A percentile compares a stretch with the other conserved stretches of the same genome.
phyloP scores from a whole-genome alignment of 139 green algal species.

The Micractinium conductrix region DNA sequence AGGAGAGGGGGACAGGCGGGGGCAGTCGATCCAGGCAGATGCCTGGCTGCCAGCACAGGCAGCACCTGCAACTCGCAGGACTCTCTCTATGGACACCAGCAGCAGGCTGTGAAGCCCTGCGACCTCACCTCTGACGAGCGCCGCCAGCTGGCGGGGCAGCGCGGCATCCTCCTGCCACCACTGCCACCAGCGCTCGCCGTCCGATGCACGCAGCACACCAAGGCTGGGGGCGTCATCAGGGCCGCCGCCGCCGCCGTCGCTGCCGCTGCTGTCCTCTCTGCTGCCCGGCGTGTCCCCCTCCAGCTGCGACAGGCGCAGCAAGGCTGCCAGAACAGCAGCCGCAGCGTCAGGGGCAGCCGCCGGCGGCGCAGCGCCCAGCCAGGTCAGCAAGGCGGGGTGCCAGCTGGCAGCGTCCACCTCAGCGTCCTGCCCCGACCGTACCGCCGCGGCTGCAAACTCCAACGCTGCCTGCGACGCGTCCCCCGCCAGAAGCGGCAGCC shows the following conservation, averaged over 20 bases:
- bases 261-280: background rate
- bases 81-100: too few species aligned
- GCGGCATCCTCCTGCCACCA: conserved; percentile 28
- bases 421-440: conserved; percentile 8
- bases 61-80: too few species aligned
- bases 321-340: background rate
- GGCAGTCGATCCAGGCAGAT: too few species aligned
- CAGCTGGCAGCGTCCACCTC: conserved; percentile 13
- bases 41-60: too few species aligned
- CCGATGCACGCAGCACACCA: background rate
- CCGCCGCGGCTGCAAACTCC: conserved; percentile 13
- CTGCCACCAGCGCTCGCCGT: too few species aligned
- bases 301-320: conserved; percentile 24
- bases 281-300: background rate
- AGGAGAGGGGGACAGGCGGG: too few species aligned
- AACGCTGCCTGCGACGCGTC: conserved; percentile 15
- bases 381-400: conserved; percentile 22
- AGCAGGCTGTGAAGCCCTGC: too few species aligned
- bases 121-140: background rate
- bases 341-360: background rate
- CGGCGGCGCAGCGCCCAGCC: background rate
- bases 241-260: background rate
- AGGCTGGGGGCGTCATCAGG: background rate
- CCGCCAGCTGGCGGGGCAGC: conserved; percentile 1
- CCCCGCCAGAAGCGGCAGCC: conserved; percentile 11